A percentile compares a stretch with the other conserved stretches of the same genome.
Evolutionary conservation across 139 green algal genomes (phyloP).

Genomic region (Penium margaritaceum): DNA sequence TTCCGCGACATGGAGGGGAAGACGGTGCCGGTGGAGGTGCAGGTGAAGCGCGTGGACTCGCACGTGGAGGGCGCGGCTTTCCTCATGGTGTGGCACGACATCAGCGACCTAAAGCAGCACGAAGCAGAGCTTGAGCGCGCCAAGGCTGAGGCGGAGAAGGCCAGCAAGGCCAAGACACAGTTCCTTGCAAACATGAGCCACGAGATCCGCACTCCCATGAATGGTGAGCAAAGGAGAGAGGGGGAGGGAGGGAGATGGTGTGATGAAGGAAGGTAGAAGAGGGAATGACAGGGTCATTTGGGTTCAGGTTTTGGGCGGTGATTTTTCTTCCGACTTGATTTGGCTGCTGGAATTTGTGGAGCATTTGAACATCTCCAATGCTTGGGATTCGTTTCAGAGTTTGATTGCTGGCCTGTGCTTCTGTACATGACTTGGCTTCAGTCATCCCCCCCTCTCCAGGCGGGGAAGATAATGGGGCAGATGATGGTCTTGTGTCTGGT

Average conservation of each 20-base stretch:
- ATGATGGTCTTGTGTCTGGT: too few relatives aligned
- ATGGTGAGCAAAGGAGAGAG: too few relatives aligned
- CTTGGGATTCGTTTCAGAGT: too few relatives aligned
- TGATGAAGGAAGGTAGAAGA: background rate
- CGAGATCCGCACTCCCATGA: slow-evolving; percentile 12
- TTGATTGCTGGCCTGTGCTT: too few relatives aligned
- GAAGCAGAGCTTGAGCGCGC: background rate
- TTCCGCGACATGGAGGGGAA: background rate
- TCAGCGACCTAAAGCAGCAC: slow-evolving; percentile 17
- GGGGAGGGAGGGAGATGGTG: too few relatives aligned
- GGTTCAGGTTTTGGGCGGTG: too few relatives aligned
- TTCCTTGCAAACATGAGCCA: slow-evolving; percentile 7
- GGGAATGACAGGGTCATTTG: background rate
- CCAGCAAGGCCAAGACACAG: slow-evolving; percentile 3
- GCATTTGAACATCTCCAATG: too few relatives aligned
- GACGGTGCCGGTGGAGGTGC: slow-evolving; percentile 14
- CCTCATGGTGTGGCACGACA: slow-evolving; percentile 46
- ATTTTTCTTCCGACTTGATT: too few relatives aligned
- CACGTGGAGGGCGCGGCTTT: background rate
- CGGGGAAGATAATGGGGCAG: too few relatives aligned
- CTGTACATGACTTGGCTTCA: background rate
- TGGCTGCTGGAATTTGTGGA: too few relatives aligned
- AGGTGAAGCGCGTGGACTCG: background rate
- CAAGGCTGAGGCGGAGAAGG: slow-evolving; percentile 11
- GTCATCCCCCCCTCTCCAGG: background rate